These are phyloP conservation scores for Aristolochia fimbriata DNA, from an alignment of 164 flowering plant species.

Conservation along the genomic window DNA sequence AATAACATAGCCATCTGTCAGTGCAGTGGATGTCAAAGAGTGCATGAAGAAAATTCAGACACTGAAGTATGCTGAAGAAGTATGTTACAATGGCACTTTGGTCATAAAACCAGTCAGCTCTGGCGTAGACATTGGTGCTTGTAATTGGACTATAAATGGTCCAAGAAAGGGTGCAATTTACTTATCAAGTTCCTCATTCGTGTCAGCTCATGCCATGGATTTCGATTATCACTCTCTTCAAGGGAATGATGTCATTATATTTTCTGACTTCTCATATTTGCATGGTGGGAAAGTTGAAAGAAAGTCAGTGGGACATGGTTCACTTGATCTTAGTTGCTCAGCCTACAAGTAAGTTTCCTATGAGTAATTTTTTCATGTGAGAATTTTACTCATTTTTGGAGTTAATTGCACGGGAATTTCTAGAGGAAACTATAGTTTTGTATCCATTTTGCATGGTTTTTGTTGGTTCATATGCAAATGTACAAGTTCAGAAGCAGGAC, in stretches of 20 bases:
- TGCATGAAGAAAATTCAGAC: conserved; percentile 55
- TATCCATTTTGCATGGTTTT: background rate
- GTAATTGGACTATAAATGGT: conserved; percentile 62
- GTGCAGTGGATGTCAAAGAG: conserved; percentile 71
- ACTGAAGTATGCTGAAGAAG: conserved; percentile 76
- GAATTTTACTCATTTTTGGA: background rate
- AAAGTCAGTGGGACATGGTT: conserved; percentile 1
- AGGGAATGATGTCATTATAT: conserved; percentile 52
- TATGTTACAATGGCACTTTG: conserved; percentile 61
- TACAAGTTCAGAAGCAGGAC: too few relatives aligned
- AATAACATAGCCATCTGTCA: conserved; percentile 23
- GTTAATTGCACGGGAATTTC: background rate
- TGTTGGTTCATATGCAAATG: too few relatives aligned
- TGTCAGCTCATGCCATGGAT: conserved; percentile 48
- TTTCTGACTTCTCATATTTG: conserved; percentile 56
- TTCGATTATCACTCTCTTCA: conserved; percentile 62
- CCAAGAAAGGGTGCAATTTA: conserved; percentile 41
- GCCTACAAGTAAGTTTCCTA: background rate
- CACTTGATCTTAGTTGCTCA: conserved; percentile 1
- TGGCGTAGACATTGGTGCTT: conserved; percentile 82
- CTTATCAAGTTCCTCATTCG: conserved; percentile 55
- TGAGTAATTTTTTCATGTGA: too few relatives aligned
- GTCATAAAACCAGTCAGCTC: conserved; percentile 70
- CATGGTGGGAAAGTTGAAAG: conserved; percentile 5
- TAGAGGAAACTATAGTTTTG: background rate